These are phyloP conservation scores for Pontederia crassipes DNA, from an alignment of 176 grass and related monocot species.

Conservation along the genomic window DNA sequence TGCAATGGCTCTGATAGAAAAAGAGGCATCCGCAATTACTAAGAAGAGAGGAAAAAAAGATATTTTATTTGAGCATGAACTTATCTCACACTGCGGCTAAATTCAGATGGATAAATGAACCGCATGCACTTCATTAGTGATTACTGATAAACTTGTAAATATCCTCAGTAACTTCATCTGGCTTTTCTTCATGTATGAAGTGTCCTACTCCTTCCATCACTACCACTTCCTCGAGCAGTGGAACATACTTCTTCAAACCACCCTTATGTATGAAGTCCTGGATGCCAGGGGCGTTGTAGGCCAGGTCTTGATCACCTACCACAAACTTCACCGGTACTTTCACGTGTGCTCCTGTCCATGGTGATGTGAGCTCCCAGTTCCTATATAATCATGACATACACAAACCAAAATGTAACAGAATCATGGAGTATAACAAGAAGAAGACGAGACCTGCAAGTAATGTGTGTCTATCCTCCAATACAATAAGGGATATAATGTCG, in stretches of 20 bases:
- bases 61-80: no score
- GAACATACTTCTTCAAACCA: constrained; percentile 46
- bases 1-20: no score
- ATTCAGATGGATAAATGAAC: neutral
- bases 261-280: constrained; percentile 54
- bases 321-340: constrained; percentile 53
- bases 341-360: constrained; percentile 42
- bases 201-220: constrained; percentile 49
- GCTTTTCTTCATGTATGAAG: constrained; percentile 56
- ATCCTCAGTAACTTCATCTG: constrained; percentile 35
- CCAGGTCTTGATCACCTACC: constrained; percentile 46
- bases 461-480: no score
- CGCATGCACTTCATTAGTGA: constrained; percentile 8
- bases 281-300: constrained; percentile 40
- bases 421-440: no score
- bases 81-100: no score
- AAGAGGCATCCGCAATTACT: no score
- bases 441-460: no score
- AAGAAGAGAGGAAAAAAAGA: no score
- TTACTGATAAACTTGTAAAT: constrained; percentile 46
- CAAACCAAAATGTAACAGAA: no score
- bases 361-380: constrained; percentile 50
- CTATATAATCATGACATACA: constrained; percentile 5
- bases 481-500: no score
- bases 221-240: constrained; percentile 46